A percentile compares a stretch with the other conserved stretches of the same genome.
Conservation (phyloP, 2,329 filamentous ascomycete species). For the Botrytis tulipae region DNA sequence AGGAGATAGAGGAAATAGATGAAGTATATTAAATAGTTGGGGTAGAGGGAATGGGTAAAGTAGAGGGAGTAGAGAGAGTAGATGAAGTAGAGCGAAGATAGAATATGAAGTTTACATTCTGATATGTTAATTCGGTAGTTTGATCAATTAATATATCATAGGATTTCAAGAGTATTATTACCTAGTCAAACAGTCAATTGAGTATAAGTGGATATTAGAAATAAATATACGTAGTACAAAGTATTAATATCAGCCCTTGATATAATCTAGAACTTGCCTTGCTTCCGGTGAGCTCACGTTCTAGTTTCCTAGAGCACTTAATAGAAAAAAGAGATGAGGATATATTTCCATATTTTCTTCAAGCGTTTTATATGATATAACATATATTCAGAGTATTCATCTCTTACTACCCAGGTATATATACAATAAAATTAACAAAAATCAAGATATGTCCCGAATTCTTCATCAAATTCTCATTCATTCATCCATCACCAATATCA, state of each 20-base stretch:
- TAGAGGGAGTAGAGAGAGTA: no score
- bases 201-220: no score
- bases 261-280: neutral
- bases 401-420: neutral
- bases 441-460: neutral
- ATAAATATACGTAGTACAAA: neutral
- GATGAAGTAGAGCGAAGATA: no score
- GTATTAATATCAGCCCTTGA: neutral
- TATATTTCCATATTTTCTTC: neutral
- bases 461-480: neutral
- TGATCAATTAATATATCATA: no score
- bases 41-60: no score
- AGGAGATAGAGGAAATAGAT: no score
- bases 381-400: neutral
- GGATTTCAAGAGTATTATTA: no score
- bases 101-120: no score
- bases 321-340: neutral
- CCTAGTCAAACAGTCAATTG: no score
- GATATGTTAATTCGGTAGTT: no score
- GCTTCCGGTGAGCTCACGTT: neutral
- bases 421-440: neutral
- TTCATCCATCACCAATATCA: neutral
- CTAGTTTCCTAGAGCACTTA: neutral
- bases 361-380: neutral
- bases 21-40: no score